A percentile compares a stretch with the other conserved stretches of the same genome.
These are phyloP conservation scores for Serpula lacrymans DNA, from an alignment of 768 basidiomycete species.

Conservation along the genomic window DNA sequence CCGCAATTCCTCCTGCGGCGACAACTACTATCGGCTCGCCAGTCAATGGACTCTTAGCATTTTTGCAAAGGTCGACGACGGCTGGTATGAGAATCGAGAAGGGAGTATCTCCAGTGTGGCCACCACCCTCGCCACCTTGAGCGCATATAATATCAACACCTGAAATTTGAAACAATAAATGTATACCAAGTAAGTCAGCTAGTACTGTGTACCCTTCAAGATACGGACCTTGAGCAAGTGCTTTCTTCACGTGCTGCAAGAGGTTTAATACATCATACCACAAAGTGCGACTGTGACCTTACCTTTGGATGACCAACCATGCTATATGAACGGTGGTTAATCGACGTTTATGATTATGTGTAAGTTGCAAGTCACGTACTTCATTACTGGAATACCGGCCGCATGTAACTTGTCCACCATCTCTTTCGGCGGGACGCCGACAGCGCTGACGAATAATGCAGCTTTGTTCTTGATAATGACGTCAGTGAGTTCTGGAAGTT, in stretches of 20 bases:
- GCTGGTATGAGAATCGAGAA: constrained; percentile 82
- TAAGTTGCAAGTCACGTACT: constrained; percentile 43
- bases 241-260: constrained; percentile 65
- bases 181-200: not conserved
- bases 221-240: constrained; percentile 60
- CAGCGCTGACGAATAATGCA: constrained; percentile 77
- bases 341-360: not conserved
- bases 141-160: constrained; percentile 92
- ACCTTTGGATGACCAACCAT: constrained; percentile 88
- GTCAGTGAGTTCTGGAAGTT: constrained; percentile 73
- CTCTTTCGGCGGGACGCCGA: constrained; percentile 82
- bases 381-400: constrained; percentile 81
- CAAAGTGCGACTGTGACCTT: not conserved
- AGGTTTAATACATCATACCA: constrained; percentile 1
- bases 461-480: constrained; percentile 73
- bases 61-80: constrained; percentile 74
- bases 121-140: constrained; percentile 85
- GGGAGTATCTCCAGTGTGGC: constrained; percentile 81
- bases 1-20: constrained; percentile 82
- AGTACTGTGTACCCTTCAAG: not conserved
- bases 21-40: constrained; percentile 75
- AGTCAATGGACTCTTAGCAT: constrained; percentile 69
- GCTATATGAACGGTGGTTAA: constrained; percentile 31
- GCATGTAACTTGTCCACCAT: constrained; percentile 79
- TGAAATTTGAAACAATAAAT: constrained; percentile 11